phyloP scores from a whole-genome alignment of 331 rosid species.

The Rhamnella rubrinervis region DNA sequence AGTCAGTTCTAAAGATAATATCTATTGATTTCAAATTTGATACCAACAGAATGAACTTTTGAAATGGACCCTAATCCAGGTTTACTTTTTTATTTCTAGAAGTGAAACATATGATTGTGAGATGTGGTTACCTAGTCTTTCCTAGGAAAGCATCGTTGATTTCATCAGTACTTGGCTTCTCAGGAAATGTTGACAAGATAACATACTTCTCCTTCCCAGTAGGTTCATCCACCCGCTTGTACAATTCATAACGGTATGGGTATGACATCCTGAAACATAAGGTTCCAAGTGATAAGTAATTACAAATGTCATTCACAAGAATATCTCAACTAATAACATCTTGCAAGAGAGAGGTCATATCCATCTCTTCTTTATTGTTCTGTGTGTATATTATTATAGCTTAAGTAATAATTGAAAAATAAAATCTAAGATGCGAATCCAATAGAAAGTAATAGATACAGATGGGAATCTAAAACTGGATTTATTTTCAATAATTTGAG shows the following conservation, averaged over 20 bases:
- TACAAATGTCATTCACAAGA: not conserved
- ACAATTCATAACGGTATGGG: conserved; percentile 70
- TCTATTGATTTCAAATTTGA: not conserved
- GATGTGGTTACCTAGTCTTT: conserved; percentile 58
- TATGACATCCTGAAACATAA: conserved; percentile 64
- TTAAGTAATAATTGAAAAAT: not conserved
- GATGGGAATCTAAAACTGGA: no score
- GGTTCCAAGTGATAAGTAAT: conserved; percentile 7
- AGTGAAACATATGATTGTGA: conserved; percentile 1
- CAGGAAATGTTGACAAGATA: conserved; percentile 52
- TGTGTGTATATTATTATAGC: not conserved
- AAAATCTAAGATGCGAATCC: not conserved
- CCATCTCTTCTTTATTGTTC: not conserved
- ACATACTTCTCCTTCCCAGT: conserved; percentile 69
- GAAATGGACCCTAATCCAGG: not conserved
- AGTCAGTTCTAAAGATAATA: not conserved
- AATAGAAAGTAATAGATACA: not conserved
- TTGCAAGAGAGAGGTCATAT: not conserved
- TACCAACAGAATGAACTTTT: not conserved
- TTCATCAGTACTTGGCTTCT: conserved; percentile 68
- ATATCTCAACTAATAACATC: not conserved
- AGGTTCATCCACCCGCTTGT: conserved; percentile 80
- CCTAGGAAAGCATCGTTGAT: conserved; percentile 67
- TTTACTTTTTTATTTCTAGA: not conserved
- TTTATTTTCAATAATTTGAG: no score